phyloP scores from a whole-genome alignment of 176 grass and related monocot species.

The Avena eriantha region DNA sequence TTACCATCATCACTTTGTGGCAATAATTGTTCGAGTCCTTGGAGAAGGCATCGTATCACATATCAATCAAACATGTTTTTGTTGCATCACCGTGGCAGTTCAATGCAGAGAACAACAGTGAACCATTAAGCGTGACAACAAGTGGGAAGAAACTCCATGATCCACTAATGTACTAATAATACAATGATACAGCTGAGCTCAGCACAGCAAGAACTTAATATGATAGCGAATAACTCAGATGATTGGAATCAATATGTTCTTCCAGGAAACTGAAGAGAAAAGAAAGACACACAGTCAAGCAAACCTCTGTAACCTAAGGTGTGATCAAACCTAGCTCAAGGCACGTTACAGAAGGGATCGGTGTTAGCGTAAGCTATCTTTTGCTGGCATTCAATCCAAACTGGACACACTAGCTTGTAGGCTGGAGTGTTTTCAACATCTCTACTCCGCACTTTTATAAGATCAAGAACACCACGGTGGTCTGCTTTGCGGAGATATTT shows the following conservation, averaged over 20 bases:
- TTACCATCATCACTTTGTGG: background rate
- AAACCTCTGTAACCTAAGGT: background rate
- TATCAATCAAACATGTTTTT: background rate
- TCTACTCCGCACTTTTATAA: background rate
- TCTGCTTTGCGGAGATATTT: slow-evolving; percentile 2
- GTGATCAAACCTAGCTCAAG: background rate
- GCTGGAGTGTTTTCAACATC: background rate
- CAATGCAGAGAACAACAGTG: background rate
- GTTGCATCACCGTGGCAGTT: background rate
- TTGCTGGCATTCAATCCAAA: background rate
- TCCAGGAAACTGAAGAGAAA: too few species aligned
- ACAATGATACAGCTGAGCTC: background rate
- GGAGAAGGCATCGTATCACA: background rate
- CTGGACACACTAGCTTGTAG: background rate
- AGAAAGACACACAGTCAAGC: too few species aligned
- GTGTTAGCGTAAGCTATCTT: background rate
- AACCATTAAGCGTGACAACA: background rate
- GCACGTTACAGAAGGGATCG: background rate
- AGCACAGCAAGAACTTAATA: background rate
- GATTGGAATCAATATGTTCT: too few species aligned
- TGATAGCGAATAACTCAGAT: too few species aligned
- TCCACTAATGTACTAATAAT: background rate
- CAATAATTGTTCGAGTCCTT: background rate
- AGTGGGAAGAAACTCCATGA: background rate
- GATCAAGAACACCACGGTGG: background rate